Conservation (phyloP, 345 rosid genomes). For the Heritiera littoralis region DNA sequence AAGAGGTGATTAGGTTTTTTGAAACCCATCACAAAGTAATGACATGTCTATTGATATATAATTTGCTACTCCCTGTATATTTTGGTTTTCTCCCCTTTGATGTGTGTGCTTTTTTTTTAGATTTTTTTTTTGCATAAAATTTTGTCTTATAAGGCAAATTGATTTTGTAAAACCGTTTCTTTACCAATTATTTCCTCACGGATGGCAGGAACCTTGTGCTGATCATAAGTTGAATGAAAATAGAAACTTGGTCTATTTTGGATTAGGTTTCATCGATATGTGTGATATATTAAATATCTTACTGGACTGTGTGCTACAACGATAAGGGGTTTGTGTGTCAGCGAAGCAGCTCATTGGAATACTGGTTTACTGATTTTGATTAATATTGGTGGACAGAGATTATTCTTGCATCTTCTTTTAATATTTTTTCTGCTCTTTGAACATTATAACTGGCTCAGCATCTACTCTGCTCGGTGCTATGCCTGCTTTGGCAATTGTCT, state of each 20-base stretch:
- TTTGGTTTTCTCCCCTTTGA: too few species aligned
- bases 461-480: not conserved
- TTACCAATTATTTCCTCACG: not conserved
- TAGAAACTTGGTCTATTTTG: not conserved
- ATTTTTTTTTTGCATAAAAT: too few species aligned
- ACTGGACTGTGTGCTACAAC: not conserved
- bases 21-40: slow-evolving; percentile 86
- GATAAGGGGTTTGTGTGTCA: not conserved
- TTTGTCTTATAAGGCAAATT: too few species aligned
- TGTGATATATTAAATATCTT: not conserved
- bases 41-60: not conserved
- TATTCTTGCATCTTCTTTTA: not conserved
- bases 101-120: too few species aligned
- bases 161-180: slow-evolving; percentile 3
- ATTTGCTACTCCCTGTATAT: not conserved
- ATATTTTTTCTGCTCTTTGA: not conserved
- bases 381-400: not conserved
- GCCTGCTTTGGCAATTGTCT: not conserved
- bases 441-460: slow-evolving; percentile 8
- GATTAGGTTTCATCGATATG: not conserved
- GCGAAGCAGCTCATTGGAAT: not conserved
- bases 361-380: not conserved
- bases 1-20: slow-evolving; percentile 87
- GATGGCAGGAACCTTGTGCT: not conserved
- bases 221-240: not conserved